Percentiles rank a stretch among this genome's conserved stretches.
Evolutionary conservation across 768 basidiomycete species (phyloP).

Genomic region (Amanita pallidorosea): DNA sequence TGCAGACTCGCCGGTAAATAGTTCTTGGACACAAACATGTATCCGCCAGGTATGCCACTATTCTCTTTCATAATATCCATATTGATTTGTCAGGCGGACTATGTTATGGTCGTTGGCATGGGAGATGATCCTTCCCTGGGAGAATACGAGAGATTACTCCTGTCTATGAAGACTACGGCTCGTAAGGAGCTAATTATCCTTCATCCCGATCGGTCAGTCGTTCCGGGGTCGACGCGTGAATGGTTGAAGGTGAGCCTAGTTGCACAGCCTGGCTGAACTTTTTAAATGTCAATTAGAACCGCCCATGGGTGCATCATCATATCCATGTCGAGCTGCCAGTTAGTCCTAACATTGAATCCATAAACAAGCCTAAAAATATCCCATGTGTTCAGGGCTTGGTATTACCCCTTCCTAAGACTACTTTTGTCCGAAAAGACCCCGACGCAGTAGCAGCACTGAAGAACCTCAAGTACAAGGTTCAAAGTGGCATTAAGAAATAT

Average conservation of each 20-base stretch:
- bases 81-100: slow-evolving; percentile 56
- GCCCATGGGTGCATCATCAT: slow-evolving; percentile 94
- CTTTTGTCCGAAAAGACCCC: slow-evolving; percentile 60
- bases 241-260: slow-evolving; percentile 73
- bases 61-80: neutral
- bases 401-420: slow-evolving; percentile 48
- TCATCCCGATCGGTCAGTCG: slow-evolving; percentile 83
- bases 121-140: slow-evolving; percentile 86
- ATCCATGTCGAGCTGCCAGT: slow-evolving; percentile 90
- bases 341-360: slow-evolving; percentile 14
- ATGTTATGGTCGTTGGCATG: slow-evolving; percentile 88
- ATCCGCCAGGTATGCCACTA: slow-evolving; percentile 65
- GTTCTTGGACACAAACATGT: slow-evolving; percentile 97
- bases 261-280: neutral
- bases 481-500: slow-evolving; percentile 82
- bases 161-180: slow-evolving; percentile 98
- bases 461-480: slow-evolving; percentile 87
- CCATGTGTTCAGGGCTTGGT: slow-evolving; percentile 50
- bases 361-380: neutral
- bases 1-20: slow-evolving; percentile 89
- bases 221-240: slow-evolving; percentile 85
- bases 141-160: slow-evolving; percentile 86
- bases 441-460: slow-evolving; percentile 84
- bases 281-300: slow-evolving; percentile 41
- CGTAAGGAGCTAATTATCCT: slow-evolving; percentile 92